Evolutionary conservation across 169 alveolate species (phyloP), one percentile per base, ranked within the genome.

Genomic region (Theileria sp.): DNA sequence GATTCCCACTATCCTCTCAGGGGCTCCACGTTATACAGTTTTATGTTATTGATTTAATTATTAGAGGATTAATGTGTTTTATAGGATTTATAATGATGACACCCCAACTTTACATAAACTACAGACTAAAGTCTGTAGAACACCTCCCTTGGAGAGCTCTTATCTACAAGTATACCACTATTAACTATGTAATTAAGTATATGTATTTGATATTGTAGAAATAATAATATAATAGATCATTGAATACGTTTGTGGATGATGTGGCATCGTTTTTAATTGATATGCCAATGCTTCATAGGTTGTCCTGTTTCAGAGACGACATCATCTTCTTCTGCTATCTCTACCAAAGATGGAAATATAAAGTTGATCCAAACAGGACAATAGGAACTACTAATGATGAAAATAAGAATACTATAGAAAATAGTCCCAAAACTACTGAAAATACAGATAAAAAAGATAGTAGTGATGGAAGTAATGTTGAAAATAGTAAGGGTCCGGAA

Each of bases 221-320:
- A 66, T 51, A 44, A 51, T 71, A 54, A 19, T 70, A 9, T 23
- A 34, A 12, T 84, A 93, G 96, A 84, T 97, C 99, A 61, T 88
- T 97, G 74, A 98, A 97, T 77, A 98, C 99, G 13, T 97, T 98
- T 78, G 98, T 97, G 71, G 99, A 98, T 87, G 99, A 98, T 87
- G 94, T 97, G 44, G 98, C 98, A 73, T 95, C 99, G 25, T 97
- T 97, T 88, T 93, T 97, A 60, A 98, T 98, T n/a, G 97, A 97
- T 81, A 97, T 97, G 98, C 99, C 99, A 21, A 93, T 96, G 91
- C 87, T 97, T 92, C 98, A 97, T 86, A 95, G 99, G 88, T 81
- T 97, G 34, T 94, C 98, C 73, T 97, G 99, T 83, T 98, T 98
- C 92, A 95, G 99, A 83, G 99, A 98, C 84, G 99, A 98, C 86